Base-by-base conservation (phyloP, 768 basidiomycete genomes). In the Lactifluus subvellereus region DNA sequence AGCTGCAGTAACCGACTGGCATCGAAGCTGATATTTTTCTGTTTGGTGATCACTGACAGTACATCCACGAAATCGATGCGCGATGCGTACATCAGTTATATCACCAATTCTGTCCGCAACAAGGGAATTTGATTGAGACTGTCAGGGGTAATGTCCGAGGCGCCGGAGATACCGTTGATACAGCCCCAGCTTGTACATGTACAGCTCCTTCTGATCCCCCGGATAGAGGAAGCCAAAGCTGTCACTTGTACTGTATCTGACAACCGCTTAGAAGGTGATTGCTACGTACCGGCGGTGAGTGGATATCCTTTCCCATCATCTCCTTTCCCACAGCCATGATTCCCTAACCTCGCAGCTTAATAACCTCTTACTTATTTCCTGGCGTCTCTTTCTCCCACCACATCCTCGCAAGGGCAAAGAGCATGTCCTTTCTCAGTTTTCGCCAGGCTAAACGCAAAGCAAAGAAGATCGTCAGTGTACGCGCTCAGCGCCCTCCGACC, bases 371-470 rank as follows among this genome's bases (percentile, higher is more conserved):
- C 35, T 51, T 13, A 42, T 51, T 7, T 38, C 8, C 27, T 45
- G 54, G 38, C 61, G 32, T 51, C 35, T 59, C 35, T 50, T 37
- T 45, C 27, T 37, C 56, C 54, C 42, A 22, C 14, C 50, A 52
- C 43, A 37, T 56, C 40, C 51, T 27, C 20, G 11, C 40, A 14
- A 18, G 53, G 64, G 47, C 52, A 16, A 43, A 11, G 57, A 55
- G 22, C 22, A 57, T 66, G 57, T 54, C 60, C 18, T 67, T 67
- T 32, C 60, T 61, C 54, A 38, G 22, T 20, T 60, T 68, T 37
- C 61, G 67, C n/a, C 43, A 66, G 2, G 66, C 63, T 9, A 67
- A 49, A 59, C 65, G 65, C 47, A 67, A 63, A 45, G 61, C 65
- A 33, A 68, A 68, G 67, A 63, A 64, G 59, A 55, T 54, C 4